A percentile compares a stretch with the other conserved stretches of the same genome.
Evolutionary conservation across 176 grass and related monocot species (phyloP).

Genomic region (Aegilops speltoides): DNA sequence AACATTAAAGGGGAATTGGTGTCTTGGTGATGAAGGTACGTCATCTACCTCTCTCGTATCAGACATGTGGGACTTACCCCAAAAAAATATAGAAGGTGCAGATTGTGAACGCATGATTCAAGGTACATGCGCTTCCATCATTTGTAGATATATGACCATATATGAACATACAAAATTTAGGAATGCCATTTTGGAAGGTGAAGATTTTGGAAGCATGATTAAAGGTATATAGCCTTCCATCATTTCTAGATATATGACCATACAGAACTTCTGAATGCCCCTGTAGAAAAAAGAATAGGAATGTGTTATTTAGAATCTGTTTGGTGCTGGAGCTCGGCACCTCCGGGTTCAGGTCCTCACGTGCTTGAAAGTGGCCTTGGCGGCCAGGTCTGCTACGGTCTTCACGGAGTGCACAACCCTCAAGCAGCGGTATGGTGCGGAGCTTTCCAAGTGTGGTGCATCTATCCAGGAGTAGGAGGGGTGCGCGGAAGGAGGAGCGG

Average conservation of each 20-base stretch:
- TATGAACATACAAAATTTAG: neutral
- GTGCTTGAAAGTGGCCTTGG: neutral
- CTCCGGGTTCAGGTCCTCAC: neutral
- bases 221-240: neutral
- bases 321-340: neutral
- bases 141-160: neutral
- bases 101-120: no score
- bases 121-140: no score
- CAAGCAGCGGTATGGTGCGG: neutral
- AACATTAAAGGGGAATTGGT: no score
- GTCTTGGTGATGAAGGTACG: no score
- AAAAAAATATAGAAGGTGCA: neutral
- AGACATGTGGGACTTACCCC: neutral
- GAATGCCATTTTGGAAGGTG: neutral
- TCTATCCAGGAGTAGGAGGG: neutral
- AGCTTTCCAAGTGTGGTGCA: neutral
- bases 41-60: no score
- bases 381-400: neutral
- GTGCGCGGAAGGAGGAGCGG: neutral
- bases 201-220: neutral
- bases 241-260: neutral
- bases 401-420: neutral
- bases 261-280: neutral
- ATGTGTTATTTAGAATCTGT: neutral
- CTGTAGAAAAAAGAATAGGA: neutral